phyloP scores from a whole-genome alignment of 208 protist genomes.

The Crithidia expoeki region DNA sequence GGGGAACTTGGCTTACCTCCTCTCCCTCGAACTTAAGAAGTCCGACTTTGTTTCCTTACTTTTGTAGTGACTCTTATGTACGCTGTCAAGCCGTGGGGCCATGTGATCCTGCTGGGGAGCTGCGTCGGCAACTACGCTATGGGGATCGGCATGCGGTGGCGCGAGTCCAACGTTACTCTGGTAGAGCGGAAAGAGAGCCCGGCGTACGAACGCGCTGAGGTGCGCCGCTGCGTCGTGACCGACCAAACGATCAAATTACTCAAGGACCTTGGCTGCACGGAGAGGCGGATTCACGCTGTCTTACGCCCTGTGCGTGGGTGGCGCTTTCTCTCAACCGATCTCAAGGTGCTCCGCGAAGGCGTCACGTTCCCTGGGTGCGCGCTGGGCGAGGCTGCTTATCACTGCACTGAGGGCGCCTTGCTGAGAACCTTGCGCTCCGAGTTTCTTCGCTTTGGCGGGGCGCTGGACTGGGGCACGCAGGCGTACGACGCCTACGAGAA shows the following conservation, averaged over 20 bases:
- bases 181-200: conserved; percentile 59
- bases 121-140: conserved; percentile 73
- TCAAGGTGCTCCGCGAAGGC: conserved; percentile 56
- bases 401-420: conserved; percentile 69
- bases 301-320: conserved; percentile 59
- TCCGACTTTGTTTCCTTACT: not conserved
- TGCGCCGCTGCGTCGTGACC: conserved; percentile 70
- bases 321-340: conserved; percentile 57
- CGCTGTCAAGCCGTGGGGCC: conserved; percentile 87
- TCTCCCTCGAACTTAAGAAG: too few species aligned
- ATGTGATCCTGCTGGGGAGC: conserved; percentile 73
- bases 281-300: conserved; percentile 43
- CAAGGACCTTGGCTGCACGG: conserved; percentile 72
- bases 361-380: conserved; percentile 73
- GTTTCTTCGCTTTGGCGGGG: conserved; percentile 77
- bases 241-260: conserved; percentile 74
- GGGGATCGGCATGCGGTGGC: conserved; percentile 88
- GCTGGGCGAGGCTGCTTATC: conserved; percentile 63
- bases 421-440: conserved; percentile 68
- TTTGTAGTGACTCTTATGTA: conserved; percentile 54
- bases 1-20: too few species aligned
- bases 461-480: conserved; percentile 63
- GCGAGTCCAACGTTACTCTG: conserved; percentile 75
- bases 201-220: conserved; percentile 43
- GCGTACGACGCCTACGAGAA: conserved; percentile 69